Evolutionary conservation across 352 stramenopile species (phyloP).

Genomic region (Globisporangium nodosum): DNA sequence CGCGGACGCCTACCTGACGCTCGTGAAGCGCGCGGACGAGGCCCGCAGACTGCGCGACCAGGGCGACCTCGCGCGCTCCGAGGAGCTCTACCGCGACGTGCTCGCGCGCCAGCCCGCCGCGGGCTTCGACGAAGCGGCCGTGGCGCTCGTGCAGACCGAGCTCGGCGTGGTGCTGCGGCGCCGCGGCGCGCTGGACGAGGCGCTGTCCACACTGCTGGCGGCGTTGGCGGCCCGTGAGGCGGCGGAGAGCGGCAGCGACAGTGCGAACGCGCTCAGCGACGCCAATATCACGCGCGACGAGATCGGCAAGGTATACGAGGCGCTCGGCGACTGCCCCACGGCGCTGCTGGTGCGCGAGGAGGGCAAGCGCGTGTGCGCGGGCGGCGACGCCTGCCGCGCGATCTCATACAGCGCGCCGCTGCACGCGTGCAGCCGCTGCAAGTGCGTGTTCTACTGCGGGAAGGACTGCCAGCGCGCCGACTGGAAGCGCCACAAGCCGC

Average conservation of each 20-base stretch:
- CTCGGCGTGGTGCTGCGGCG: constrained; percentile 44
- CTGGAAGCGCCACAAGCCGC: constrained; percentile 58
- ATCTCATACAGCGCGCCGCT: constrained; percentile 47
- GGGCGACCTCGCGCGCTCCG: constrained; percentile 33
- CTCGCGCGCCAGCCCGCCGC: constrained; percentile 34
- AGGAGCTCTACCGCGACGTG: constrained; percentile 39
- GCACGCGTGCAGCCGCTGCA: constrained; percentile 49
- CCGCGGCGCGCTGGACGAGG: constrained; percentile 39
- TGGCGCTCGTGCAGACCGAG: constrained; percentile 57
- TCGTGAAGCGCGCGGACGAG: constrained; percentile 44
- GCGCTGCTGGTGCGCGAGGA: constrained; percentile 36
- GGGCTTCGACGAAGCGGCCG: constrained; percentile 52
- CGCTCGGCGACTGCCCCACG: constrained; percentile 40
- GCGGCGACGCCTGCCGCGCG: constrained; percentile 33
- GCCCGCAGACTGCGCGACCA: constrained; percentile 30
- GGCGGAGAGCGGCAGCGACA: constrained; percentile 2
- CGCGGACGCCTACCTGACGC: constrained; percentile 38
- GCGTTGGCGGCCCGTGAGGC: constrained; percentile 34
- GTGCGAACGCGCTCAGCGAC: constrained; percentile 41
- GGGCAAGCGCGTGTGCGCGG: constrained; percentile 47
- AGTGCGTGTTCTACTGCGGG: constrained; percentile 65
- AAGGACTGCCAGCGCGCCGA: constrained; percentile 58
- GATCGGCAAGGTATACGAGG: constrained; percentile 63
- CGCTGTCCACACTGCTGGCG: constrained; percentile 33
- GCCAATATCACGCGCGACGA: constrained; percentile 67